Conservation (phyloP, 2,329 filamentous ascomycete species). For the Penicillium hordei region DNA sequence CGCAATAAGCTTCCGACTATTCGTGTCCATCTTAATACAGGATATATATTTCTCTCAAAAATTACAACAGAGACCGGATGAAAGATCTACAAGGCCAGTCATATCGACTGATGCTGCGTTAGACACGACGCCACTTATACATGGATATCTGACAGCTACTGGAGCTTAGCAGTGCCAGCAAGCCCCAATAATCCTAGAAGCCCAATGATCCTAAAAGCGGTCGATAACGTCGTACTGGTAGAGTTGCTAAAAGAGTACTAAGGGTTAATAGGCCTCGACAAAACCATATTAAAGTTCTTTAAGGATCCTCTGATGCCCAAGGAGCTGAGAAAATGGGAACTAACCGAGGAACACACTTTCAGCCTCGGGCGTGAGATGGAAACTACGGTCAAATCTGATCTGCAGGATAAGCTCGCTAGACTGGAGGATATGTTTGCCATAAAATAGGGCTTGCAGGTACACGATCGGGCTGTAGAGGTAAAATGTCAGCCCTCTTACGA, state of each 20-base stretch:
- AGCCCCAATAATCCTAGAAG: not conserved
- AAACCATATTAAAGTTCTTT: not conserved
- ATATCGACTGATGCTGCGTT: not conserved
- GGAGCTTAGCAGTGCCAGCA: not conserved
- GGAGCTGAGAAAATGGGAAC: not conserved
- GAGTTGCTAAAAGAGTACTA: fast-evolving
- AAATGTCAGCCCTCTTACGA: not conserved
- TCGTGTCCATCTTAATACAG: not conserved
- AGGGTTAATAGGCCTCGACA: not conserved
- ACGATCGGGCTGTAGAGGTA: not conserved
- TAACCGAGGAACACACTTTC: not conserved
- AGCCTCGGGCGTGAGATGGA: too few species aligned
- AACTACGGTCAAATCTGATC: not conserved
- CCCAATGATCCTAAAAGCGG: not conserved
- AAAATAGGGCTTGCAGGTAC: not conserved
- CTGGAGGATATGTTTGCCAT: not conserved
- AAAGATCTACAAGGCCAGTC: not conserved
- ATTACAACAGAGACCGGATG: too few species aligned
- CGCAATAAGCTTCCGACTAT: too few species aligned
- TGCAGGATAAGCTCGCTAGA: not conserved
- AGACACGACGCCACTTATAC: not conserved
- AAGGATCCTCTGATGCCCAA: not conserved
- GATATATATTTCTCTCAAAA: not conserved
- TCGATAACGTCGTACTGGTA: not conserved
- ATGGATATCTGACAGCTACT: not conserved